Conservation (phyloP, 306 rosid species). For the Prunus fruticosa region DNA sequence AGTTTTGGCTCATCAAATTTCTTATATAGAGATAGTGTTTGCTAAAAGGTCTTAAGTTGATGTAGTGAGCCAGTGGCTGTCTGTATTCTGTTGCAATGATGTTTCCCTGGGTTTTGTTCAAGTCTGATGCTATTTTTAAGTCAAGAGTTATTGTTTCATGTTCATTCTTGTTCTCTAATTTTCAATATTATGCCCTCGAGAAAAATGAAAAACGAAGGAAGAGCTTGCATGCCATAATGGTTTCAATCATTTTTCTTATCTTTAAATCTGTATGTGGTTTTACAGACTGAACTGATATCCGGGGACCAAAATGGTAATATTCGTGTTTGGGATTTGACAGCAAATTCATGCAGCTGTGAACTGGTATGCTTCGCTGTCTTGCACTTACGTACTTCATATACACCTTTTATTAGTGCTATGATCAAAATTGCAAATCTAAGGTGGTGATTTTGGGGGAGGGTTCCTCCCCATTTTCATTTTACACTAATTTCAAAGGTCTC, state of each 20-base stretch:
- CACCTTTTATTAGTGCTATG: neutral
- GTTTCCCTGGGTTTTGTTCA: neutral
- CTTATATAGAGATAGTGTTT: neutral
- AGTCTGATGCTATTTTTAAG: neutral
- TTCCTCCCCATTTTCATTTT: neutral
- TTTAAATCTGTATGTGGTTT: conserved; percentile 24
- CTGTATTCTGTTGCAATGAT: neutral
- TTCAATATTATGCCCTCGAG: neutral
- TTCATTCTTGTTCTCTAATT: conserved; percentile 6
- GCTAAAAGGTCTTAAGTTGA: neutral
- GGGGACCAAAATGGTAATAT: conserved; percentile 99
- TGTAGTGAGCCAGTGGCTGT: neutral
- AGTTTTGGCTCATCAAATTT: neutral
- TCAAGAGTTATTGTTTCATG: neutral
- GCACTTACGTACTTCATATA: neutral
- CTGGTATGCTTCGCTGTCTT: conserved; percentile 50
- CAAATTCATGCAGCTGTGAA: conserved; percentile 98
- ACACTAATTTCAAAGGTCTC: neutral
- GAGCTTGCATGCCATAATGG: neutral
- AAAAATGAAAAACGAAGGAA: neutral
- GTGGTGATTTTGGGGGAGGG: neutral
- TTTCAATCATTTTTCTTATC: neutral
- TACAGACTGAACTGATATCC: conserved; percentile 93
- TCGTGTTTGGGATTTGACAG: conserved; percentile 99
- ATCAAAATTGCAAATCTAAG: neutral